Percentiles rank a stretch among this genome's conserved stretches.
phyloP scores from a whole-genome alignment of 805 yeast species.

The Spathaspora hagerdaliae region DNA sequence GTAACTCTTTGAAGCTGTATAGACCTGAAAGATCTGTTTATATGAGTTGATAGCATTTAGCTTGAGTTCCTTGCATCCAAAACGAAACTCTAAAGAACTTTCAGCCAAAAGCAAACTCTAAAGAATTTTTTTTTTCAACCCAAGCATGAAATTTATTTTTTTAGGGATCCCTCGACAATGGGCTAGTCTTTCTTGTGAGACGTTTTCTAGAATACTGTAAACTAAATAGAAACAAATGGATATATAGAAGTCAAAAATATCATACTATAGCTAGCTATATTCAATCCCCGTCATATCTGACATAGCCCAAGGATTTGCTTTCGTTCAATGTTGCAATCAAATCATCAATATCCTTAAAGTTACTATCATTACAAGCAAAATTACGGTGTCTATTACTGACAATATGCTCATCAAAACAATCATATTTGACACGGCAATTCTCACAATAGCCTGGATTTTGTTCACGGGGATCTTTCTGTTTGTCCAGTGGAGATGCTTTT shows the following conservation, averaged over 20 bases:
- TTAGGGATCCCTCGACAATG: no score
- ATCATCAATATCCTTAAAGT: conserved; percentile 74
- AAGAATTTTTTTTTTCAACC: no score
- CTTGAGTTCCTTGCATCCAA: no score
- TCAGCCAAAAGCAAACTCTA: no score
- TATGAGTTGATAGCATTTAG: not conserved
- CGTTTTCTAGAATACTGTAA: no score
- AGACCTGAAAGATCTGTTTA: not conserved
- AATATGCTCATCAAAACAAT: conserved; percentile 74
- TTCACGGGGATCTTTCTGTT: conserved; percentile 15
- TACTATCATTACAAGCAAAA: conserved; percentile 68
- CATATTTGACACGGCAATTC: conserved; percentile 83
- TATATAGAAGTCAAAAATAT: no score
- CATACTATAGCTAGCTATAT: no score
- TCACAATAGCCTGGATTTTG: conserved; percentile 81
- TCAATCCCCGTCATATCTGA: conserved; percentile 39
- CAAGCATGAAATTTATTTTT: no score
- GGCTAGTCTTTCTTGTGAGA: no score
- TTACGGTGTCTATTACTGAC: conserved; percentile 63
- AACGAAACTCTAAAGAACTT: no score
- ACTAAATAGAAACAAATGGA: no score
- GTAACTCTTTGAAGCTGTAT: not conserved
- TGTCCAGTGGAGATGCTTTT: conserved; percentile 5
- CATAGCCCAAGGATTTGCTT: conserved; percentile 38
- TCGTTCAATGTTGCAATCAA: conserved; percentile 53